Conservation (phyloP, 495 filamentous ascomycete genomes). For the Viridothelium virens region DNA sequence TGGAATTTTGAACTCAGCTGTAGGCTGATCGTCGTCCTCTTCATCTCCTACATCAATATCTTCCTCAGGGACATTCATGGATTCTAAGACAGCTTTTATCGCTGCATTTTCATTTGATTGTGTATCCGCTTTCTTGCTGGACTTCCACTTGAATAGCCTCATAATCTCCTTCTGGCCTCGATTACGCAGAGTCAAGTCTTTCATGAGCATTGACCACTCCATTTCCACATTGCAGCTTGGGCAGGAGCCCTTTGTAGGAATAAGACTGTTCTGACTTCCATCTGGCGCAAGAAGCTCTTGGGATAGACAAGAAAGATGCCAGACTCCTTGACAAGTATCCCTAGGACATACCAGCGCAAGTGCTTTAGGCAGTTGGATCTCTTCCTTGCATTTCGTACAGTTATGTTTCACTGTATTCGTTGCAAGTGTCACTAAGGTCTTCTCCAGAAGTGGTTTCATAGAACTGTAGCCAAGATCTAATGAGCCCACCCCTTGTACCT, state of each 20-base stretch:
- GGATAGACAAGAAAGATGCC: slow-evolving; percentile 74
- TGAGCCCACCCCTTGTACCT: background rate
- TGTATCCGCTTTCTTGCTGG: slow-evolving; percentile 26
- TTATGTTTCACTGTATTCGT: slow-evolving; percentile 41
- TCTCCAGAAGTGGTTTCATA: slow-evolving; percentile 62
- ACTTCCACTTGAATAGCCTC: slow-evolving; percentile 51
- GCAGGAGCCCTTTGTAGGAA: slow-evolving; percentile 67
- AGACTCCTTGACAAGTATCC: slow-evolving; percentile 53
- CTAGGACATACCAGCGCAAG: slow-evolving; percentile 65
- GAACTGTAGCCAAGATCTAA: slow-evolving; percentile 59
- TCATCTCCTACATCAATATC: slow-evolving; percentile 23
- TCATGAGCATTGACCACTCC: slow-evolving; percentile 71
- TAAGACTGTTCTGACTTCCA: slow-evolving; percentile 40
- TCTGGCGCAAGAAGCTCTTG: slow-evolving; percentile 48
- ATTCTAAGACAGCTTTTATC: slow-evolving; percentile 12
- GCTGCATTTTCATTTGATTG: slow-evolving; percentile 6
- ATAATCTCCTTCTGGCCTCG: slow-evolving; percentile 60
- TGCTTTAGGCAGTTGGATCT: slow-evolving; percentile 42
- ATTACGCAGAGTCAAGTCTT: slow-evolving; percentile 64
- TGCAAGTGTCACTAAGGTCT: slow-evolving; percentile 57
- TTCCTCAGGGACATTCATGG: background rate
- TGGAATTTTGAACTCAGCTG: background rate
- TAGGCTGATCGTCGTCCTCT: slow-evolving; percentile 28
- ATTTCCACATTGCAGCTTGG: slow-evolving; percentile 57
- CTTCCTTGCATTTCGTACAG: slow-evolving; percentile 53